These are phyloP conservation scores for Coemansia sp. DNA, from an alignment of 192 early-diverging fungal genomes.

Conservation along the genomic window DNA sequence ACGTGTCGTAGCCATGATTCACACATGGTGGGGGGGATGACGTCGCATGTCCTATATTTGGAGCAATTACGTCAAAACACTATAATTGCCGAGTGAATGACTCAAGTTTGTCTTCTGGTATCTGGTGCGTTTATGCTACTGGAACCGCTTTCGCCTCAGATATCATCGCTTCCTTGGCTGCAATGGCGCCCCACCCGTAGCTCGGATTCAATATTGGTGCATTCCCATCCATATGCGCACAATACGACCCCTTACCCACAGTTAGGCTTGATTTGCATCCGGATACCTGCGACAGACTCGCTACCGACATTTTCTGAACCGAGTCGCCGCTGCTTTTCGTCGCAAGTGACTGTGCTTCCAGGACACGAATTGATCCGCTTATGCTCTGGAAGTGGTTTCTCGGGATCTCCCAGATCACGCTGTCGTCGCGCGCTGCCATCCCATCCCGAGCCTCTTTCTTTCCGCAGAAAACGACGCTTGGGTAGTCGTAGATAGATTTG, in stretches of 20 bases:
- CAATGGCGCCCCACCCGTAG: conserved; percentile 31
- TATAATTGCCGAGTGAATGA: neutral
- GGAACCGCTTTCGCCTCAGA: neutral
- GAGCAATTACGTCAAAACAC: neutral
- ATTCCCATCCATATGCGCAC: conserved; percentile 34
- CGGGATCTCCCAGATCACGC: conserved; percentile 48
- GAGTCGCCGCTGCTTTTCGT: conserved; percentile 14
- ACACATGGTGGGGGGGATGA: neutral
- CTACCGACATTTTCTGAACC: conserved; percentile 16
- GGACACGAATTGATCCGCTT: conserved; percentile 30
- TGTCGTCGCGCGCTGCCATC: conserved; percentile 19
- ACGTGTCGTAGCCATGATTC: neutral
- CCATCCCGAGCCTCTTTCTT: conserved; percentile 17
- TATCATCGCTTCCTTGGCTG: neutral
- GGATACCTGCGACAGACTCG: conserved; percentile 24
- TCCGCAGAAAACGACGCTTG: conserved; percentile 37
- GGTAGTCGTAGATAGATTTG: conserved; percentile 31
- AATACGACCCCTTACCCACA: conserved; percentile 7
- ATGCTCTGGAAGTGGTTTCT: conserved; percentile 41
- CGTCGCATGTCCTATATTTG: neutral
- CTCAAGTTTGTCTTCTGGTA: too few species aligned
- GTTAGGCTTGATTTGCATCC: conserved; percentile 17
- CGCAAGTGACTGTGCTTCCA: conserved; percentile 21
- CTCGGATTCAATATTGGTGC: conserved; percentile 43
- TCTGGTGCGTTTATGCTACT: neutral